These are phyloP conservation scores for Hypoxylon intermedium DNA, from an alignment of 495 filamentous ascomycete species.

Conservation along the genomic window DNA sequence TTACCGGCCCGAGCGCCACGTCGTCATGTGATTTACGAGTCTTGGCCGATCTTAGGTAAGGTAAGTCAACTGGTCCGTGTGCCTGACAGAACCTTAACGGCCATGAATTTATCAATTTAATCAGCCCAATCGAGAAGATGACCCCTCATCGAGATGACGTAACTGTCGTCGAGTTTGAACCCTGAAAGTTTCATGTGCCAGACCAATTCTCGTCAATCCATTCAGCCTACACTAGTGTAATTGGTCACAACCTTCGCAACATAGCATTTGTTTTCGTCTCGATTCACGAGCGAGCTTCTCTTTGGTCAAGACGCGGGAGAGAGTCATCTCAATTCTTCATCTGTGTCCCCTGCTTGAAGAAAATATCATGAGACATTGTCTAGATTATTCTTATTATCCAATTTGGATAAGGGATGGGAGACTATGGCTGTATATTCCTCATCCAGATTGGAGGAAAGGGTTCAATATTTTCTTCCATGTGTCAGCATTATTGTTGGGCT, in stretches of 20 bases:
- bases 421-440: conserved; percentile 4
- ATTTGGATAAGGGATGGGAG: no score
- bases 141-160: conserved; percentile 37
- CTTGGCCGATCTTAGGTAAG: neutral
- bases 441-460: conserved; percentile 9
- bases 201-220: conserved; percentile 16
- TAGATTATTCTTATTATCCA: neutral
- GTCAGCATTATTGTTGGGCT: conserved; percentile 27
- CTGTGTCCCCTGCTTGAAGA: neutral
- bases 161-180: conserved; percentile 8
- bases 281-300: neutral
- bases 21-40: conserved; percentile 13
- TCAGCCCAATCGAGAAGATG: conserved; percentile 13
- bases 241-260: neutral
- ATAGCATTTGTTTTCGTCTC: neutral
- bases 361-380: conserved; percentile 4
- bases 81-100: neutral
- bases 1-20: conserved; percentile 16
- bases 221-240: conserved; percentile 29
- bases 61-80: neutral
- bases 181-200: conserved; percentile 30
- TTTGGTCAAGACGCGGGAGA: neutral
- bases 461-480: no score
- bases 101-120: conserved; percentile 4
- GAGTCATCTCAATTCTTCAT: neutral